These are phyloP conservation scores for Microstegium vimineum DNA, from an alignment of 176 grass and related monocot species.

Conservation along the genomic window DNA sequence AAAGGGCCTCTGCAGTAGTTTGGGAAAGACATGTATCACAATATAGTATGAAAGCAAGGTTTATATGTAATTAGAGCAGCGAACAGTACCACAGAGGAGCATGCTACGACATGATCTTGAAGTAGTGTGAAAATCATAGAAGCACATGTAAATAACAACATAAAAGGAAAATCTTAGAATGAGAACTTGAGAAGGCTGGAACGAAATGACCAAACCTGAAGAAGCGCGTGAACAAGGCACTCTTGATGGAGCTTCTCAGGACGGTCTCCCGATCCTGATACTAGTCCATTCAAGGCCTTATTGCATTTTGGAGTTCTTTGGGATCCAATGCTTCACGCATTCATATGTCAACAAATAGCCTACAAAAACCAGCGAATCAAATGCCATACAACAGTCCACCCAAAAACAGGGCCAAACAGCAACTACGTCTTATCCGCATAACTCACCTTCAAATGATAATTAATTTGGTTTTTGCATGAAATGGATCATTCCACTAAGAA, in stretches of 20 bases:
- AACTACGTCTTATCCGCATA: background rate
- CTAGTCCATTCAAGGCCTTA: slow-evolving; percentile 74
- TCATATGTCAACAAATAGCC: slow-evolving; percentile 14
- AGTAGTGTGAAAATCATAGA: background rate
- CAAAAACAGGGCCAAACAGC: background rate
- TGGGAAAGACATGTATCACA: slow-evolving; percentile 19
- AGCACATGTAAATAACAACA: background rate
- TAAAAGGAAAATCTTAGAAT: background rate
- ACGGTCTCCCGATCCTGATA: slow-evolving; percentile 76
- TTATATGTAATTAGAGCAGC: background rate
- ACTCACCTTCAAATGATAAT: background rate
- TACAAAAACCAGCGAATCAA: slow-evolving; percentile 30
- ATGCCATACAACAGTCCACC: background rate
- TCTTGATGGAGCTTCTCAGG: slow-evolving; percentile 89
- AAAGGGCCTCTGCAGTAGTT: slow-evolving; percentile 58
- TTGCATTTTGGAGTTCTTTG: slow-evolving; percentile 91
- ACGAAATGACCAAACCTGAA: slow-evolving; percentile 35
- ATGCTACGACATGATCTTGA: background rate
- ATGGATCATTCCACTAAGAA: background rate
- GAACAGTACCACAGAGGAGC: background rate
- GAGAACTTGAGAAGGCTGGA: background rate
- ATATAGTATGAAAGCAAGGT: slow-evolving; percentile 5
- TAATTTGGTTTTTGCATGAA: background rate
- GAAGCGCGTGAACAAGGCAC: slow-evolving; percentile 38
- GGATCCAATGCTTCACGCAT: slow-evolving; percentile 85